These are phyloP conservation scores for Paraurostyla sp. DNA, from an alignment of 73 alveolate genomes.

Conservation along the genomic window DNA sequence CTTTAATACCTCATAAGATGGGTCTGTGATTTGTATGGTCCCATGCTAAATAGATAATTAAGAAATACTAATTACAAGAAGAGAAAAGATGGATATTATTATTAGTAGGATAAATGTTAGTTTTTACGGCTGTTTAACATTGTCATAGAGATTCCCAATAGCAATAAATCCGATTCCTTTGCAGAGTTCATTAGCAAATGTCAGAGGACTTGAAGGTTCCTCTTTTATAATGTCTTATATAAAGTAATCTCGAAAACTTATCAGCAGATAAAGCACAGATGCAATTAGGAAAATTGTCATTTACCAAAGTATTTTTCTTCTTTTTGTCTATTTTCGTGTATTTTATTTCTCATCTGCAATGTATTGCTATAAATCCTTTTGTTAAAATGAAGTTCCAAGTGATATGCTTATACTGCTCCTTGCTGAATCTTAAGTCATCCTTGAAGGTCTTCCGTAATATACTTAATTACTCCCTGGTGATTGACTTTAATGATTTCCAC, in stretches of 20 bases:
- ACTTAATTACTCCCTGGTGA: no score
- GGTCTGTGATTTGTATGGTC: no score
- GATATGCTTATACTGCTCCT: no score
- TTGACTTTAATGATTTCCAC: no score
- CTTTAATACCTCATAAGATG: no score
- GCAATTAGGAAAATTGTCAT: background rate
- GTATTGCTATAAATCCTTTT: background rate
- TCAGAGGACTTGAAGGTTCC: constrained; percentile 17
- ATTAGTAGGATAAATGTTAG: constrained; percentile 6
- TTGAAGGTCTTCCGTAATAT: no score
- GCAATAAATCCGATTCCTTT: constrained; percentile 12
- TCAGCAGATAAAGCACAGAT: background rate
- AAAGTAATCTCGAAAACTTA: constrained; percentile 29
- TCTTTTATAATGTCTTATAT: background rate
- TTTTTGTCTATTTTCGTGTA: background rate
- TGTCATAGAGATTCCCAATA: constrained; percentile 45
- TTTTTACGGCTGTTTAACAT: constrained; percentile 14
- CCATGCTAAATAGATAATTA: background rate
- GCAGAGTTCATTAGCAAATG: background rate
- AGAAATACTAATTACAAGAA: background rate
- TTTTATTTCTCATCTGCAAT: background rate
- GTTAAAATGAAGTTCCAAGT: no score
- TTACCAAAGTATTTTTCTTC: constrained; percentile 13
- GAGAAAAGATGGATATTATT: background rate
- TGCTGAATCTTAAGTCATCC: no score